Evolutionary conservation across 805 yeast species (phyloP), one percentile per base, ranked within the genome.

Genomic region (Priceomyces haplophilus): DNA sequence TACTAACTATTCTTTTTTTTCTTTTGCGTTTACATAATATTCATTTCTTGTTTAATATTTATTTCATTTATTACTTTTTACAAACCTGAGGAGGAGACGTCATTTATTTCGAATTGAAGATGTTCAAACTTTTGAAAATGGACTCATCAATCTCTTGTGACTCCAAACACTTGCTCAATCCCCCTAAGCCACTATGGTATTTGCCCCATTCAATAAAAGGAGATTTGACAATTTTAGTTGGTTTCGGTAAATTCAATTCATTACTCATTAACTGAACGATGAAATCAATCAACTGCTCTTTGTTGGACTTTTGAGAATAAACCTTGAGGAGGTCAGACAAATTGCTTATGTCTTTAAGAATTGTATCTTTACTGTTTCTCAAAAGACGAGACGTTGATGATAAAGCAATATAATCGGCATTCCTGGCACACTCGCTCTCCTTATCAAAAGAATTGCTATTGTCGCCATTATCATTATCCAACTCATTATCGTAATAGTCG

Each of bases 191-290:
- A 40, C 53, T 53, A 52, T 67, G 68, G 48, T 68, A 68, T 40
- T 59, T 62, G n/a, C 59, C 43, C 72, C 73, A 67, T 41, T 67
- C 61, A 5, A 70, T 53, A 13, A 48, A 37, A 3, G 75, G 75
- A 20, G 66, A 60, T 34, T 56, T 58, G 18, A 65, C 47, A 17
- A 66, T 56, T 43, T 54, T 55, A 37, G 55, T 55, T 40, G 62
- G 73, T 31, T 54, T 53, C 4, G 75, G 73, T 49, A 69, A 60
- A 33, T 54, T 45, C 29, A 64, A 41, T 36, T 65, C 59, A 44
- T 64, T 61, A 40, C 56, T 58, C 34, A 67, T 51, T 45, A 69
- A 57, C 41, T 61, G 63, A 44, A 65, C 46, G 41, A 62, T 62
- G 46, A 69, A 67, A 34, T 51, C 56, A 7, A 64, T 53, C 40